These are phyloP conservation scores for Leccinum uliginosum DNA, from an alignment of 768 basidiomycete genomes.

Conservation along the genomic window DNA sequence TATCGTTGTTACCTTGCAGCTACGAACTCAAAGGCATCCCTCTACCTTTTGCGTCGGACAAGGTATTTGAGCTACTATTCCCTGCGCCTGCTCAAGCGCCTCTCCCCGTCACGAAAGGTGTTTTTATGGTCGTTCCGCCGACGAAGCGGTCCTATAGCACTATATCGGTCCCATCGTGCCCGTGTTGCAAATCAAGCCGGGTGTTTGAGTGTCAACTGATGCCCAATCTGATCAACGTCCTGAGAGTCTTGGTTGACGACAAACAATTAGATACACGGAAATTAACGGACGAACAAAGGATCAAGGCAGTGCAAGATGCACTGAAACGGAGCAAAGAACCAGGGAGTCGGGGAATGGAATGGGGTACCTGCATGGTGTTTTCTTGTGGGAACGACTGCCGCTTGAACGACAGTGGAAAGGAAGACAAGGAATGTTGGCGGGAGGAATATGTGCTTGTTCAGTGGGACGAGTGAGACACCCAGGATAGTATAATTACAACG, in stretches of 20 bases:
- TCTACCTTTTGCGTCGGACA: constrained; percentile 80
- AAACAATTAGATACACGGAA: constrained; percentile 27
- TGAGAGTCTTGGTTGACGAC: constrained; percentile 36
- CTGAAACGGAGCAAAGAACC: constrained; percentile 44
- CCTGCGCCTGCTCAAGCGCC: constrained; percentile 43
- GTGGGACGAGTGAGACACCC: constrained; percentile 67
- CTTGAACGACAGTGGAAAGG: constrained; percentile 37
- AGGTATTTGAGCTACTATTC: constrained; percentile 70
- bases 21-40: constrained; percentile 88
- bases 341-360: constrained; percentile 75
- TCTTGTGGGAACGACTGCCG: constrained; percentile 83
- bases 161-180: constrained; percentile 56
- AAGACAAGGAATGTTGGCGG: constrained; percentile 49
- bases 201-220: constrained; percentile 94
- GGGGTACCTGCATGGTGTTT: constrained; percentile 90
- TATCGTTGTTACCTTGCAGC: constrained; percentile 35
- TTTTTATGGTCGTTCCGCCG: constrained; percentile 46
- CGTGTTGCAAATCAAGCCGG: constrained; percentile 58
- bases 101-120: constrained; percentile 56
- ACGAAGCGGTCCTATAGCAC: constrained; percentile 53
- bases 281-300: constrained; percentile 64
- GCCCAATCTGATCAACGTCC: constrained; percentile 85
- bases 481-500: too few species aligned
- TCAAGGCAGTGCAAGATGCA: constrained; percentile 52
- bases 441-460: constrained; percentile 76